phyloP scores from a whole-genome alignment of 495 filamentous ascomycete genomes.

The Wilcoxina mikolae region DNA sequence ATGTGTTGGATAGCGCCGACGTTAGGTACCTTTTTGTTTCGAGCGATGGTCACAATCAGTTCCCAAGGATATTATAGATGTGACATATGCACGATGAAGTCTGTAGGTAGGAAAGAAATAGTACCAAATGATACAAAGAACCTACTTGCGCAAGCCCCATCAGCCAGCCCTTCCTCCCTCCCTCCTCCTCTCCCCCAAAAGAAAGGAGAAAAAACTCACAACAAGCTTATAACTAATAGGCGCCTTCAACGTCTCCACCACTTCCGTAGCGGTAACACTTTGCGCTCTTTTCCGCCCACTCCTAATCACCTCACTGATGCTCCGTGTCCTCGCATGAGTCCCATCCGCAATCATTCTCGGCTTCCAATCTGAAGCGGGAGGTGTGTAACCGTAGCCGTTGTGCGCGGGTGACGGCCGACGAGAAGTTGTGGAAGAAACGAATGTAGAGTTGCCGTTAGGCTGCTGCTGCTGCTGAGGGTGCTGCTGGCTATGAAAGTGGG shows the following conservation, averaged over 20 bases:
- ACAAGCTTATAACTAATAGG: constrained; percentile 76
- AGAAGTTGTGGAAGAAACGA: not conserved
- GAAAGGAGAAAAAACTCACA: constrained; percentile 41
- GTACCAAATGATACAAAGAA: constrained; percentile 30
- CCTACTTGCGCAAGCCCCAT: constrained; percentile 7
- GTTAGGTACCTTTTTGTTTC: constrained; percentile 71
- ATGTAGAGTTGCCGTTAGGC: not conserved
- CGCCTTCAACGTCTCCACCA: constrained; percentile 78
- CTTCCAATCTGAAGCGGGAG: not conserved
- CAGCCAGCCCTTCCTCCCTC: not conserved
- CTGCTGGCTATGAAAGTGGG: not conserved
- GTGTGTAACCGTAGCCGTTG: not conserved
- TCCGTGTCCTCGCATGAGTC: not conserved
- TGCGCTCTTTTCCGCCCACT: constrained; percentile 21
- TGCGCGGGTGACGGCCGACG: not conserved
- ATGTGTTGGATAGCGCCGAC: constrained; percentile 90
- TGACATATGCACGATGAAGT: too few species aligned
- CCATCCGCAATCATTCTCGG: not conserved
- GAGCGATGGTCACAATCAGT: not conserved
- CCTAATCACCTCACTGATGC: constrained; percentile 1
- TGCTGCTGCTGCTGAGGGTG: not conserved
- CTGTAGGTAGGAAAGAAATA: not conserved
- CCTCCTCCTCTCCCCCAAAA: not conserved
- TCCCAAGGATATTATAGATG: constrained; percentile 14
- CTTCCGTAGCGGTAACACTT: constrained; percentile 38